Base-by-base conservation (phyloP, 164 flowering plant genomes). In the Taxillus chinensis region DNA sequence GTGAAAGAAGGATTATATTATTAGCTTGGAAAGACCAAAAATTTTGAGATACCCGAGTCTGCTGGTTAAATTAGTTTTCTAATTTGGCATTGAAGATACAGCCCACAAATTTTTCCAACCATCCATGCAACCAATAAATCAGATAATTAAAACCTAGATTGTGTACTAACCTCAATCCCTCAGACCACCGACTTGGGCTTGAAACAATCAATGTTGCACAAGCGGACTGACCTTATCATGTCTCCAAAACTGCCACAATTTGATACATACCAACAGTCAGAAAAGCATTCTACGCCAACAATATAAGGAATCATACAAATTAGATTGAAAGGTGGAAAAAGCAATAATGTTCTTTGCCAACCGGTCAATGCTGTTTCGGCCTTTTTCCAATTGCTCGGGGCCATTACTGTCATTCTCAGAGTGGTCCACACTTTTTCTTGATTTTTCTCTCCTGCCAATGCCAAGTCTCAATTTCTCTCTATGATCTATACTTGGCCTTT, bases 161-260 rank as follows among this genome's bases (percentile, higher is more conserved):
- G 38, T 57, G 51, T 11, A 43, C 60, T 59, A 56, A 63, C 57
- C 73, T 73, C 59, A 45, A 37, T 59, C 51, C 66, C 60, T 75
- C 69, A 75, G 43, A 63, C 74, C 64, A 64, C 41, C 8, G 82
- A 61, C 8, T 78, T 67, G 39, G 79, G 89, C 78, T 70, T 83
- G 81, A 87, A 86, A 80, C 95, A 90, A 76, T 78, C 87, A n/a
- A 86, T 86, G 74, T 86, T 85, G 86, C 90, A 84, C 45, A 86
- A 69, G 55, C 83, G 76, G 3, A 89, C 92, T 5, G 95, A 83
- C 68, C 88, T 80, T 74, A 90, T 76, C 87, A 87, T 84, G 16
- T 70, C 79, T 45, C 92, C 87, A 62, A 85, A 82, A 45, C 95
- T 90, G 95, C 84, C 75, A 75, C 51, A 66, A 77, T 48, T 15